Evolutionary conservation across 2,329 filamentous ascomycete species (phyloP).

Genomic region (Byssochlamys sp.): DNA sequence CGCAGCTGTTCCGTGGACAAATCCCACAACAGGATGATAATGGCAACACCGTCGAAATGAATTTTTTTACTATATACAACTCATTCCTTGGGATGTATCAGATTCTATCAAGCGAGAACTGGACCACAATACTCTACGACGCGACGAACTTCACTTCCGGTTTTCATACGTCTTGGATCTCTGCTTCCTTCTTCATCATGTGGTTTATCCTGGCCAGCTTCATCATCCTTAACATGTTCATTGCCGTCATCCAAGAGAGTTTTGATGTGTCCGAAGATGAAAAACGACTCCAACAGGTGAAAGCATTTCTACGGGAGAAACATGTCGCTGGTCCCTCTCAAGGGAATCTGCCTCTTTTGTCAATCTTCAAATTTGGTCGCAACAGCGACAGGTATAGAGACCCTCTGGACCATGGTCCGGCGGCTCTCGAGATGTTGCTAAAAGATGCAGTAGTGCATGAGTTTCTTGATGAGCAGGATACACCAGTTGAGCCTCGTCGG

Average conservation of each 20-base stretch:
- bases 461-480: constrained; percentile 69
- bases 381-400: constrained; percentile 58
- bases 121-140: constrained; percentile 79
- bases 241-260: constrained; percentile 99
- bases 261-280: constrained; percentile 98
- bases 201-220: constrained; percentile 96
- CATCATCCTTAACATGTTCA: constrained; percentile 98
- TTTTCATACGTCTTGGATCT: constrained; percentile 78
- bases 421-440: constrained; percentile 87
- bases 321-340: constrained; percentile 60
- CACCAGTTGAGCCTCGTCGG: constrained; percentile 17
- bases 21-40: constrained; percentile 54
- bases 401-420: constrained; percentile 81
- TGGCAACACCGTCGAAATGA: constrained; percentile 58
- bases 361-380: constrained; percentile 53
- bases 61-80: constrained; percentile 87
- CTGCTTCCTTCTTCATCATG: constrained; percentile 76
- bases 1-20: constrained; percentile 83
- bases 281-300: constrained; percentile 91
- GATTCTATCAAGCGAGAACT: constrained; percentile 88
- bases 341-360: constrained; percentile 57
- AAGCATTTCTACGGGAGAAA: constrained; percentile 83
- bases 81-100: constrained; percentile 97
- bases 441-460: constrained; percentile 93
- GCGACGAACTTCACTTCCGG: constrained; percentile 59